phyloP scores from a whole-genome alignment of 805 yeast genomes.

The Candida sonorensis region DNA sequence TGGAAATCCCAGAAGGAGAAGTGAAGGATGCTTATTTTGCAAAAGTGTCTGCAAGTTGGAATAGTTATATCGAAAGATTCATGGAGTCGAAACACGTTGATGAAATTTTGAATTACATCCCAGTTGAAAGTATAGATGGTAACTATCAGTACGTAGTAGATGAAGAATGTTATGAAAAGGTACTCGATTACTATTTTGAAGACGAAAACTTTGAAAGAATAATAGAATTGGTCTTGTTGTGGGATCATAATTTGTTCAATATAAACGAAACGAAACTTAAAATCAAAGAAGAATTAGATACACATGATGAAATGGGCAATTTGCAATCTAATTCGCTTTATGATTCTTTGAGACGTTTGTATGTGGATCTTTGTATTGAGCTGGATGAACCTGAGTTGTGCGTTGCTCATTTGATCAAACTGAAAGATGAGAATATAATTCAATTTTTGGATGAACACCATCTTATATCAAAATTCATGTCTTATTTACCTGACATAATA shows the following conservation, averaged over 20 bases:
- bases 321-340: too few species aligned
- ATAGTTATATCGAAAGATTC: slow-evolving; percentile 50
- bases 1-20: slow-evolving; percentile 21
- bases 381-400: slow-evolving; percentile 57
- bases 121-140: slow-evolving; percentile 31
- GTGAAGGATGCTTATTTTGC: slow-evolving; percentile 15
- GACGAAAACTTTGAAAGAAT: slow-evolving; percentile 31
- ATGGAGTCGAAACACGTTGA: slow-evolving; percentile 38
- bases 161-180: slow-evolving; percentile 37
- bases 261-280: slow-evolving; percentile 33
- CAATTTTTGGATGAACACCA: slow-evolving; percentile 58
- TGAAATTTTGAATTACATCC: slow-evolving; percentile 48
- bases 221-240: slow-evolving; percentile 35
- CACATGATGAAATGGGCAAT: too few species aligned
- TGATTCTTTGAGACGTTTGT: slow-evolving; percentile 38
- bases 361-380: slow-evolving; percentile 49
- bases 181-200: slow-evolving; percentile 40
- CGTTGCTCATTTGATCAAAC: slow-evolving; percentile 50
- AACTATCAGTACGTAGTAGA: slow-evolving; percentile 24
- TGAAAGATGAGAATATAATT: slow-evolving; percentile 49
- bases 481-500: slow-evolving; percentile 46
- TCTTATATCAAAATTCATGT: slow-evolving; percentile 43
- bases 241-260: slow-evolving; percentile 57
- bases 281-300: slow-evolving; percentile 41
- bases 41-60: slow-evolving; percentile 48